Percentiles rank a stretch among this genome's conserved stretches.
These are phyloP conservation scores for Dryadomyces quercivorus DNA, from an alignment of 2,329 filamentous ascomycete species.

Conservation along the genomic window DNA sequence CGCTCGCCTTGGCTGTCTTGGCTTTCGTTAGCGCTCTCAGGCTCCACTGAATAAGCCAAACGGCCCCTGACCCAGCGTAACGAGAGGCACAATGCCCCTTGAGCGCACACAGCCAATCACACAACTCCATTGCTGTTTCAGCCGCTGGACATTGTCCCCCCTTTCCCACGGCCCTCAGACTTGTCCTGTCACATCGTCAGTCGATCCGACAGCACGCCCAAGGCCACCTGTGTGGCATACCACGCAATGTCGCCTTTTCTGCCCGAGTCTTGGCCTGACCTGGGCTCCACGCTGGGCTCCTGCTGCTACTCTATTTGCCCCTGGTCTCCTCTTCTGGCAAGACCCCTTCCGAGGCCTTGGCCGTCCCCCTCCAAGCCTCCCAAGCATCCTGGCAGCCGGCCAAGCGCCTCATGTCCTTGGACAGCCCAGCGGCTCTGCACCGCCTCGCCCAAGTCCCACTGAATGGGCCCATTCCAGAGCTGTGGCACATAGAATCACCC, in stretches of 20 bases:
- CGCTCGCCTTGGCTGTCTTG: too few relatives aligned
- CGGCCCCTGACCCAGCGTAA: neutral
- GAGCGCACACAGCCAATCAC: neutral
- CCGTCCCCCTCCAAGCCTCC: too few relatives aligned
- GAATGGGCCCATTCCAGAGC: constrained; percentile 7
- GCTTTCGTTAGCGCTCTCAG: too few relatives aligned
- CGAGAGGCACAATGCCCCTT: neutral
- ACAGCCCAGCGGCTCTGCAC: neutral
- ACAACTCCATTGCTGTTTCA: neutral
- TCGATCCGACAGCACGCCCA: constrained; percentile 11
- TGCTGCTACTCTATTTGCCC: too few relatives aligned
- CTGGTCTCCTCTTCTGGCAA: too few relatives aligned
- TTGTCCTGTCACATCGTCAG: constrained; percentile 14
- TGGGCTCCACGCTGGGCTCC: too few relatives aligned
- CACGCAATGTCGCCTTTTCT: too few relatives aligned
- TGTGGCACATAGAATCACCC: constrained; percentile 1
- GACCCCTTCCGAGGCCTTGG: too few relatives aligned
- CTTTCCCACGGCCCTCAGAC: constrained; percentile 7
- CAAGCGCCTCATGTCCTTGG: too few relatives aligned
- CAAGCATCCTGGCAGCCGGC: too few relatives aligned
- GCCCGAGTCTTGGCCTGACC: too few relatives aligned
- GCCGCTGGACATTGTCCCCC: neutral
- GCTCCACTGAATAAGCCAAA: neutral
- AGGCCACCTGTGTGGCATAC: too few relatives aligned
- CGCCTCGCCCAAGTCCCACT: neutral